Evolutionary conservation across 768 basidiomycete species (phyloP).

Genomic region (Trametes cingulata): DNA sequence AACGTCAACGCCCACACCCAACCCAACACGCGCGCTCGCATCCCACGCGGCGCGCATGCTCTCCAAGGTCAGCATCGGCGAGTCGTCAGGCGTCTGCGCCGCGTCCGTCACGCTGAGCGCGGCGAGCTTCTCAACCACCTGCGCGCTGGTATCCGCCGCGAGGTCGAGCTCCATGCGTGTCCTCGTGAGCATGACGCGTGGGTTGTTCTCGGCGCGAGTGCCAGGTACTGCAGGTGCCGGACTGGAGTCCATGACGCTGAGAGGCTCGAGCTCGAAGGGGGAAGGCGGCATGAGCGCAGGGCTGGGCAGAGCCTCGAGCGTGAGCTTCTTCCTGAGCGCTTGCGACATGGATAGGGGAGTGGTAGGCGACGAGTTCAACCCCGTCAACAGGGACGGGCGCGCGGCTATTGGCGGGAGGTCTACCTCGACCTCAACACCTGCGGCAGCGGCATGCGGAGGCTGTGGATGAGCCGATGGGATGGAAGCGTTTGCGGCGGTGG

Average conservation of each 20-base stretch:
- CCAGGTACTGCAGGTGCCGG: neutral
- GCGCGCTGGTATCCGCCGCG: neutral
- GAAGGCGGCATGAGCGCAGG: conserved; percentile 30
- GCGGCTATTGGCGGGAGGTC: neutral
- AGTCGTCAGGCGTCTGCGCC: neutral
- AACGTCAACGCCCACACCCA: neutral
- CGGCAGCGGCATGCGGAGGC: neutral
- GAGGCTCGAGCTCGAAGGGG: conserved; percentile 30
- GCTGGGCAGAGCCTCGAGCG: conserved; percentile 31
- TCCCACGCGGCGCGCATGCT: conserved; percentile 16
- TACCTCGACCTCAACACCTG: neutral
- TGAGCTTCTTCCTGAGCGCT: conserved; percentile 17
- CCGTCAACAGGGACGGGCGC: neutral
- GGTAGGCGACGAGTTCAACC: neutral
- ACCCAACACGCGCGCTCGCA: conserved; percentile 4
- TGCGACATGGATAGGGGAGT: conserved; percentile 11
- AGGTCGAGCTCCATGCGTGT: too few relatives aligned
- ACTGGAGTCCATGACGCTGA: neutral
- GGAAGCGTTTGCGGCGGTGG: neutral
- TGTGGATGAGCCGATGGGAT: neutral
- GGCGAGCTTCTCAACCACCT: neutral
- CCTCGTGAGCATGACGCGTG: too few relatives aligned
- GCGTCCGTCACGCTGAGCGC: neutral
- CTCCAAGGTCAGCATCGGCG: conserved; percentile 17
- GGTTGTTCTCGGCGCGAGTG: neutral